Evolutionary conservation across 139 green algal genomes (phyloP).

Genomic region (Parachlorella kessleri): DNA sequence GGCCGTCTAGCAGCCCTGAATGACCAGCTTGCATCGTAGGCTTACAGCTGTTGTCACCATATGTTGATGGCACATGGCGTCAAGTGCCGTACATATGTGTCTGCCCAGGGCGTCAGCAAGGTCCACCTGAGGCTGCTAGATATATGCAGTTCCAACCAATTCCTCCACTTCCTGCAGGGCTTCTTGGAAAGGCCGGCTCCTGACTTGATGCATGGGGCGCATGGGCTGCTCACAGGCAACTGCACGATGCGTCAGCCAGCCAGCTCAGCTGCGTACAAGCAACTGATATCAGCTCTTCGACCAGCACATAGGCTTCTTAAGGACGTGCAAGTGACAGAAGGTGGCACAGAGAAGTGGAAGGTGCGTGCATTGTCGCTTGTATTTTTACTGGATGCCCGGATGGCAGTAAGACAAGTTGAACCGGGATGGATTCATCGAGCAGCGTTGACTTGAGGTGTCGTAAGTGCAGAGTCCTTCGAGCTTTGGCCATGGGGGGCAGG

Average conservation of each 20-base stretch:
- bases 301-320: background rate
- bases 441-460: no score
- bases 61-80: background rate
- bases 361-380: background rate
- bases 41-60: background rate
- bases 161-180: background rate
- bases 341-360: background rate
- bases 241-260: background rate
- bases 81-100: background rate
- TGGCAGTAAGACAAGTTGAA: background rate
- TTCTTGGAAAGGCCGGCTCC: no score
- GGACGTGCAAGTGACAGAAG: background rate
- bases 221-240: background rate
- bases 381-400: background rate
- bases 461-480: no score
- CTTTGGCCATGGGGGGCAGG: constrained; percentile 5
- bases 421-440: background rate
- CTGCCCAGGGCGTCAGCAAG: background rate
- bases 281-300: background rate
- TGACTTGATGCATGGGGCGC: background rate
- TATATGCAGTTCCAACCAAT: background rate
- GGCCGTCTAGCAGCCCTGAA: background rate
- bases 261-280: background rate
- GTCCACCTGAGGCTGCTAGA: background rate
- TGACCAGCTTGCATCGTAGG: background rate